Base-by-base conservation (phyloP, 352 stramenopile species). In the Pythium biforme region DNA sequence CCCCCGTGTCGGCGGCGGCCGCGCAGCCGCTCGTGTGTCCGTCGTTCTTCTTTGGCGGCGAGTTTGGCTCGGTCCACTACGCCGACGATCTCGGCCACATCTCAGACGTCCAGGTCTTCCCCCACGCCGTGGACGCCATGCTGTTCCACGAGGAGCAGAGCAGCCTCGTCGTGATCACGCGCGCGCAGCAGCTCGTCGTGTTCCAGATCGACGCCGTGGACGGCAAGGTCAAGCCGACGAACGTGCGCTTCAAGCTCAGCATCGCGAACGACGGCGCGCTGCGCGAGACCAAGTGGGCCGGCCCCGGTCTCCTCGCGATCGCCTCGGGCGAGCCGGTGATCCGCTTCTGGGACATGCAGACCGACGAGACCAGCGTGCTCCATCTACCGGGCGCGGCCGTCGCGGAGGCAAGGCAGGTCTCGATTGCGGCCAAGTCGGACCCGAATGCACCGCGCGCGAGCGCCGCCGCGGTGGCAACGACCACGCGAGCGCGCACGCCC, bases 31-130 rank as follows among this genome's bases (percentile, higher is more conserved):
- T 74, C 8, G 65, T 72, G 6, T 94, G 86, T 48, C 87, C 87
- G 25, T 79, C 89, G 27, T 98, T 98, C 64, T 98, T 98, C 67
- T 95, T 98, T 55, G 92, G 89, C n/a, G 92, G 88, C n/a, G 87
- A 97, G 55, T 76, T 81, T 22, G 94, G 94, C 2, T 85, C 83
- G 19, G 82, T 98, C 7, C 88, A 94, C 73, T 97, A 96, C 58
- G 89, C 89, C 0, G 92, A 98, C 66, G 94, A 98, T 55, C 65
- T 98, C 9, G 93, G 93, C 1, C 89, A 98, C 65, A 95, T 96
- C 56, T 90, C 87, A 17, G 86, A 97, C 40, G 86, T 98, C 25
- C 87, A 97, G 50, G 75, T 85, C 39, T 69, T 90, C 40, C 90
- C 89, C 62, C 84, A 95, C 26, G 74, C 83, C 19, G 91, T 98